These are phyloP conservation scores for Tetrahymena borealis DNA, from an alignment of 73 alveolate species.

Conservation along the genomic window DNA sequence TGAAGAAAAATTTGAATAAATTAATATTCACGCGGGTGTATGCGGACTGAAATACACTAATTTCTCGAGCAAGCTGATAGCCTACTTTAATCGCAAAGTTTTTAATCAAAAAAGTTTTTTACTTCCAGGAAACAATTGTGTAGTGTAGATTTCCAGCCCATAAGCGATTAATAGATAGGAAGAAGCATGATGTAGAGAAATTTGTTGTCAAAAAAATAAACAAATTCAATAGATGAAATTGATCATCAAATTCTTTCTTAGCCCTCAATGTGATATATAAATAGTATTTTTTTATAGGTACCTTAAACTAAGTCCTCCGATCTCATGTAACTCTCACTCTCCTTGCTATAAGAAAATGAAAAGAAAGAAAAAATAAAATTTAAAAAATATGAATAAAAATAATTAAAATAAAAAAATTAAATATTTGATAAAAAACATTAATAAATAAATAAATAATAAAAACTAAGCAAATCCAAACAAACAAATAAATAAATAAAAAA, in stretches of 20 bases:
- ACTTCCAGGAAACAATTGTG: background rate
- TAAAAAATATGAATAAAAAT: background rate
- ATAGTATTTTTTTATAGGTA: background rate
- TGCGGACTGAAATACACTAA: background rate
- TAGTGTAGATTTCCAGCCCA: background rate
- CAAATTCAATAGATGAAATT: background rate
- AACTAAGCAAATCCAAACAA: background rate
- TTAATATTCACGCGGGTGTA: background rate
- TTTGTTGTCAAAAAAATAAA: background rate
- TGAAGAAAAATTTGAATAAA: background rate
- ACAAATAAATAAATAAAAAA: background rate
- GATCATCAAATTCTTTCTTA: background rate
- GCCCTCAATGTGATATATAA: background rate
- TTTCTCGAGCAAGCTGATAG: background rate
- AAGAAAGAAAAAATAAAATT: background rate
- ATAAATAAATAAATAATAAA: background rate
- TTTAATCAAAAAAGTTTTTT: background rate
- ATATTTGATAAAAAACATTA: background rate
- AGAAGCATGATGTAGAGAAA: background rate
- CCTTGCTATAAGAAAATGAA: background rate
- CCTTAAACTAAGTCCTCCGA: background rate
- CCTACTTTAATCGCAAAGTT: background rate
- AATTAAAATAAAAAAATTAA: background rate
- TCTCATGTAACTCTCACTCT: slow-evolving; percentile 2
- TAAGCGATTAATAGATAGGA: background rate